Evolutionary conservation across 2,329 filamentous ascomycete species (phyloP).

Genomic region (Ophiostoma novo-ulmi): DNA sequence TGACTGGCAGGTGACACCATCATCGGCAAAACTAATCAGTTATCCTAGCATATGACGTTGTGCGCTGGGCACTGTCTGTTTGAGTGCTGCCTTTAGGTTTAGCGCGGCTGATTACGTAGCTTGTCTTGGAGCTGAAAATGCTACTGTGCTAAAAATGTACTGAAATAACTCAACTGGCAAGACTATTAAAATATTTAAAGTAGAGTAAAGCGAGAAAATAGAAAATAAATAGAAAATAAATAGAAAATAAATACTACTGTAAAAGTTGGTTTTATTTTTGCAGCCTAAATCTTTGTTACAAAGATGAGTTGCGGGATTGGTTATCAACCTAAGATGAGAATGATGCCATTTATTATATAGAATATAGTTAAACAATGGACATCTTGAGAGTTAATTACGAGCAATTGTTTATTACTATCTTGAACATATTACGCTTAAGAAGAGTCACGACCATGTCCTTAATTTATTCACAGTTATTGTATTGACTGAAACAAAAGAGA

Average conservation of each 20-base stretch:
- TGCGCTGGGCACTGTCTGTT: background rate
- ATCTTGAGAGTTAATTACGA: too few species aligned
- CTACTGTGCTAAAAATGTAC: background rate
- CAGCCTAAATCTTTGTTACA: too few species aligned
- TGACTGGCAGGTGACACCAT: background rate
- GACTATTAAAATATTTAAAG: background rate
- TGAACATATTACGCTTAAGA: too few species aligned
- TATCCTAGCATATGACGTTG: constrained; percentile 6
- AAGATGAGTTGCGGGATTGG: too few species aligned
- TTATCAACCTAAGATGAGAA: too few species aligned
- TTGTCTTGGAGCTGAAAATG: background rate
- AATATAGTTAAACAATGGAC: too few species aligned
- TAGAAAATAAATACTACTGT: background rate
- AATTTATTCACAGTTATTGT: background rate
- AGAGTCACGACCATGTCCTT: background rate
- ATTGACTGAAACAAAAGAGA: background rate
- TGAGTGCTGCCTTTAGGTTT: constrained; percentile 6
- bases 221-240: background rate
- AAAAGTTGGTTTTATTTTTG: too few species aligned
- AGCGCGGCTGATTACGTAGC: constrained; percentile 13
- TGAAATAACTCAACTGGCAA: background rate
- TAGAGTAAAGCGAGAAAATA: background rate
- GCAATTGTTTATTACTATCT: too few species aligned
- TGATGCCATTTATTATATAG: too few species aligned
- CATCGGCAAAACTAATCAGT: background rate